Conservation (phyloP, 257 asterid species). For the Avicennia marina region DNA sequence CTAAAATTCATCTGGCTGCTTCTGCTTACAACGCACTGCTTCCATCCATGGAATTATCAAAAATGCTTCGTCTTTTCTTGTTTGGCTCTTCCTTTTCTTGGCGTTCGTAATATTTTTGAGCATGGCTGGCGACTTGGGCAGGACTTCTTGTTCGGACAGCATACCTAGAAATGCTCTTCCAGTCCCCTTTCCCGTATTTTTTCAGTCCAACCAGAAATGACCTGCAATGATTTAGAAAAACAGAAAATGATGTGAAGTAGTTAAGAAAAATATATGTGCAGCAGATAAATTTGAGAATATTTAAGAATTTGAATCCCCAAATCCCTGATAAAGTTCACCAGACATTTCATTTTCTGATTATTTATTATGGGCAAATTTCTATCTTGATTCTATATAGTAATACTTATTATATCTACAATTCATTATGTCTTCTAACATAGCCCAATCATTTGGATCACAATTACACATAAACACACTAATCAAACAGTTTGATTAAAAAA, state of each 20-base stretch:
- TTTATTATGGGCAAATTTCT: no score
- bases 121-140: constrained; percentile 52
- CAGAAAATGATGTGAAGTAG: background rate
- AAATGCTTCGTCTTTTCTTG: constrained; percentile 48
- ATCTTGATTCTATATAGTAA: no score
- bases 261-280: background rate
- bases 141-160: constrained; percentile 38
- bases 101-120: constrained; percentile 48
- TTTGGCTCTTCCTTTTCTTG: constrained; percentile 36
- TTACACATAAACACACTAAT: no score
- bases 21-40: no score
- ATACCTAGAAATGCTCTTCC: constrained; percentile 53
- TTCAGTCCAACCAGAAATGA: constrained; percentile 44
- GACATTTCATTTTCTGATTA: no score
- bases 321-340: no score
- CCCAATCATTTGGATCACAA: no score
- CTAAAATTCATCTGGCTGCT: no score
- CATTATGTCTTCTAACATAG: no score
- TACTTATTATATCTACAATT: no score
- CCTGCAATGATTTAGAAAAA: constrained; percentile 16
- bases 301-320: no score
- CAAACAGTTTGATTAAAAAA: background rate
- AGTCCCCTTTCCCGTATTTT: constrained; percentile 48
- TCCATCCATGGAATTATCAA: constrained; percentile 24
- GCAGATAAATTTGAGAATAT: no score